phyloP scores from a whole-genome alignment of 768 basidiomycete species.

The Amanita molliuscula region DNA sequence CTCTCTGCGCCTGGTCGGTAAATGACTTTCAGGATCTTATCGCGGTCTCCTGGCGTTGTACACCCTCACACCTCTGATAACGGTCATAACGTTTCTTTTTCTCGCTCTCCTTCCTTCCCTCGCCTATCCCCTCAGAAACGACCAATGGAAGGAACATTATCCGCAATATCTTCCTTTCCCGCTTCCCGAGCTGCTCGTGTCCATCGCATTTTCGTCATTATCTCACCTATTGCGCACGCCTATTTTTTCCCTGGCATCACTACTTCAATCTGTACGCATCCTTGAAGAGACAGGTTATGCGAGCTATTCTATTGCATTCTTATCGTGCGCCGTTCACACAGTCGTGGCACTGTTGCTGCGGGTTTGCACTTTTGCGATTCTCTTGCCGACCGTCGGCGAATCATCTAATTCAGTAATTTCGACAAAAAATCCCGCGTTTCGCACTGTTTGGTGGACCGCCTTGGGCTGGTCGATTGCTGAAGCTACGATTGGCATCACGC shows the following conservation, averaged over 20 bases:
- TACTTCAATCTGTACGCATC: slow-evolving; percentile 18
- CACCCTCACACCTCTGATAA: slow-evolving; percentile 47
- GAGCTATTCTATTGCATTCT: slow-evolving; percentile 9
- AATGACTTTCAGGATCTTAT: slow-evolving; percentile 46
- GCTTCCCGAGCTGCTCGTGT: slow-evolving; percentile 52
- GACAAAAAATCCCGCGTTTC: slow-evolving; percentile 45
- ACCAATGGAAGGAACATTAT: slow-evolving; percentile 26
- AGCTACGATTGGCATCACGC: slow-evolving; percentile 49
- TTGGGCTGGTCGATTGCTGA: slow-evolving; percentile 70
- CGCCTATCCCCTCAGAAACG: slow-evolving; percentile 30
- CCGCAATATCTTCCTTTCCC: slow-evolving; percentile 47
- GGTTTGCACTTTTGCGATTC: slow-evolving; percentile 40
- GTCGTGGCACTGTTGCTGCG: slow-evolving; percentile 43
- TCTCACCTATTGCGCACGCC: slow-evolving; percentile 43
- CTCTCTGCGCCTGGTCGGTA: slow-evolving; percentile 5
- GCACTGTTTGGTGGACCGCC: slow-evolving; percentile 67
- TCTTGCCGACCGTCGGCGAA: slow-evolving; percentile 19
- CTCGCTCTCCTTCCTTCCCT: slow-evolving; percentile 40
- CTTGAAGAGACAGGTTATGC: slow-evolving; percentile 13
- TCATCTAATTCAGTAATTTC: slow-evolving; percentile 38
- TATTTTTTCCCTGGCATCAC: slow-evolving; percentile 26
- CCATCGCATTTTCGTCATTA: slow-evolving; percentile 52
- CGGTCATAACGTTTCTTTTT: slow-evolving; percentile 34
- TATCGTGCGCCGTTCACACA: slow-evolving; percentile 36
- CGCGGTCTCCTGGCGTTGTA: slow-evolving; percentile 42